Conservation (phyloP, 202 grass and related monocot species). For the Carex arenaria region DNA sequence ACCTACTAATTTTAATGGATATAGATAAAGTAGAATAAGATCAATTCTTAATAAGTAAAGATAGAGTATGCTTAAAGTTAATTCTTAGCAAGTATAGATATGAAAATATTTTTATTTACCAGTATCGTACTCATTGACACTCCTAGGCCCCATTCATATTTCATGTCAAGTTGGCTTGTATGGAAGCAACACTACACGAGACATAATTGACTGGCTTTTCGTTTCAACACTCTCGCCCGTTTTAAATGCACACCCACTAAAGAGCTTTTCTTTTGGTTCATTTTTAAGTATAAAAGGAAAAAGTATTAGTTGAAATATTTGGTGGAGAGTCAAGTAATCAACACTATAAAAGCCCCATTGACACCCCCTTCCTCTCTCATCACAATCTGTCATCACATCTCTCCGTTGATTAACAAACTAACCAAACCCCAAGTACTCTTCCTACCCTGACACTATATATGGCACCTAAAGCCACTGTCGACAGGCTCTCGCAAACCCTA, state of each 20-base stretch:
- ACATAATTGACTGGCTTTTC: not conserved
- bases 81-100: no score
- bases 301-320: no score
- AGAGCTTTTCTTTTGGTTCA: not conserved
- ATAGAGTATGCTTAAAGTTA: no score
- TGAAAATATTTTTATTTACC: no score
- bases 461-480: constrained; percentile 35
- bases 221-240: not conserved
- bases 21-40: no score
- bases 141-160: no score
- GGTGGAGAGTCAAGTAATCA: not conserved
- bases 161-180: no score
- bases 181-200: no score
- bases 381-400: not conserved
- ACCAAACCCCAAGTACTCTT: not conserved
- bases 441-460: constrained; percentile 12
- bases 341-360: constrained; percentile 25
- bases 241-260: not conserved
- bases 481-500: constrained; percentile 24
- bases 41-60: no score
- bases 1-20: no score
- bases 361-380: constrained; percentile 7
- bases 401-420: constrained; percentile 3
- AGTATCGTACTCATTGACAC: no score
- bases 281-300: not conserved